Evolutionary conservation across 2,329 filamentous ascomycete species (phyloP).

Genomic region (Ophiostoma sp.): DNA sequence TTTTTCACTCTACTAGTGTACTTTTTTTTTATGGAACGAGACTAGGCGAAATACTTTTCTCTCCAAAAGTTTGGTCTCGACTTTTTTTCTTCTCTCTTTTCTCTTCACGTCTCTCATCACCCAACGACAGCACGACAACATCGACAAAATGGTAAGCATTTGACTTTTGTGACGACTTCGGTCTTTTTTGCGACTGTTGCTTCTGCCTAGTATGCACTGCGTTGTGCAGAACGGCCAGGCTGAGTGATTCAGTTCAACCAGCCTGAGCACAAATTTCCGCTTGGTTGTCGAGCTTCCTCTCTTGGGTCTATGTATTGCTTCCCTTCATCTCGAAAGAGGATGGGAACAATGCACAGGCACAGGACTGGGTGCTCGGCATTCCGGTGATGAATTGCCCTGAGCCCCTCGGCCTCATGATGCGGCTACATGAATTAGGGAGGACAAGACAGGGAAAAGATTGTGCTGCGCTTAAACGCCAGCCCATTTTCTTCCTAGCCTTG

Average conservation of each 20-base stretch:
- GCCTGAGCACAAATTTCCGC: slow-evolving; percentile 28
- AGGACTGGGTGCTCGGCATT: not conserved
- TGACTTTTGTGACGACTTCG: slow-evolving; percentile 44
- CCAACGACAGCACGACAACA: slow-evolving; percentile 43
- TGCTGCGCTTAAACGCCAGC: slow-evolving; percentile 55
- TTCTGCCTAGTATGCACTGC: slow-evolving; percentile 30
- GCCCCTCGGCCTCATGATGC: slow-evolving; percentile 41
- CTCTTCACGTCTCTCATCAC: slow-evolving; percentile 36
- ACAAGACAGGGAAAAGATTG: not conserved
- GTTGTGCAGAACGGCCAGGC: slow-evolving; percentile 30
- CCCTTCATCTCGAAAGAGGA: slow-evolving; percentile 45
- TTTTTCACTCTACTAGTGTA: slow-evolving; percentile 24
- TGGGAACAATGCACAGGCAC: not conserved
- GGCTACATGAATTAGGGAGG: not conserved
- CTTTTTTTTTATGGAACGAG: slow-evolving; percentile 9
- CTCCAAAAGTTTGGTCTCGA: slow-evolving; percentile 1
- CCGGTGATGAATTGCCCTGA: slow-evolving; percentile 67
- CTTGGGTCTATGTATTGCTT: not conserved
- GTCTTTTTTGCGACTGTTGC: slow-evolving; percentile 34
- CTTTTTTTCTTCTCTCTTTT: slow-evolving; percentile 18
- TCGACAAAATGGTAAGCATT: slow-evolving; percentile 63
- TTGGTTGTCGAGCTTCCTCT: slow-evolving; percentile 27
- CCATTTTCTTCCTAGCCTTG: not conserved
- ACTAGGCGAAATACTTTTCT: slow-evolving; percentile 18
- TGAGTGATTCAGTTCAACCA: slow-evolving; percentile 23